Evolutionary conservation across 225 moss, liverwort and hornwort genomes (phyloP), one percentile per base, ranked within the genome.

Genomic region (Takakia lepidozioides): DNA sequence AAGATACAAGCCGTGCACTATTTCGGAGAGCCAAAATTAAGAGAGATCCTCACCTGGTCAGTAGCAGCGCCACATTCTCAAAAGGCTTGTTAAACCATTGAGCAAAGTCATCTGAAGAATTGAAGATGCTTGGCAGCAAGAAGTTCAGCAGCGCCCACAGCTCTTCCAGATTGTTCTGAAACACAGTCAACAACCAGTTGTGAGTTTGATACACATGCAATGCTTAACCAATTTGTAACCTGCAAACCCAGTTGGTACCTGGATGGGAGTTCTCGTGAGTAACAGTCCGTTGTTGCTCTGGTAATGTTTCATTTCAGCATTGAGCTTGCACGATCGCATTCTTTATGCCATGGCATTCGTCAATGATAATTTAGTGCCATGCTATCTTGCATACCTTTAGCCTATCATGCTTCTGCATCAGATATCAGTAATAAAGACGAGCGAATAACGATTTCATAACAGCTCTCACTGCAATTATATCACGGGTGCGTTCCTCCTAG

Each of bases 61-160:
- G 85, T 83, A 24, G 98, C 84, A 47, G 86, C 19, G 98, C 75
- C 46, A 98, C 91, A 64, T 77, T 78, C 71, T 98, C 98, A 76
- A 98, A 98, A 49, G 98, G 98, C 68, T 98, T 98, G 43, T 98
- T 98, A 42, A 98, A 98, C 98, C 98, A 98, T 65, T 98, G 91
- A 3, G 84, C 91, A 48, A 98, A 98, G 66, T 98, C 98, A 38
- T 98, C 98, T 26, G 98, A 98, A 27, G 98, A 98, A 67, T 98
- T 98, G 59, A 98, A 98, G 41, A 98, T 98, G 55, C 87, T 98
- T 38, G 98, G 98, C 27, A 98, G 67, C 28, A 98, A 46, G 57
- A 98, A 98, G 48, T 98, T 98, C 52, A 98, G 52, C 13, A 98
- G 57, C 20, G 98, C 98, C 98, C 98, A 98, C 14, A 98, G 80